phyloP scores from a whole-genome alignment of 2,329 filamentous ascomycete species.

The Incumbomyces lentus region DNA sequence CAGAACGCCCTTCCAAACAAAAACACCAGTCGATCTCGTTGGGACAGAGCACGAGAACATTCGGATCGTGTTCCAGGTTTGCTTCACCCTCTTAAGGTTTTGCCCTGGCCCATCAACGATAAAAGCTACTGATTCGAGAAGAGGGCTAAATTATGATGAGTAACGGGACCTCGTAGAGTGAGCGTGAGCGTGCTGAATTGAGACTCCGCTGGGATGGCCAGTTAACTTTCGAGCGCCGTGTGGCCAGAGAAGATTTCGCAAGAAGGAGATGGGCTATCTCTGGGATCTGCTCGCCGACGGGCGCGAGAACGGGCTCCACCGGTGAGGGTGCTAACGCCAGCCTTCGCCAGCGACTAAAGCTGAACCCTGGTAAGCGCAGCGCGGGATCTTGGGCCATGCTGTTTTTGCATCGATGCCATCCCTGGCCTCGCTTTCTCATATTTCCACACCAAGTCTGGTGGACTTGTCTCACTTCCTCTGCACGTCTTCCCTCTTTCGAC shows the following conservation, averaged over 20 bases:
- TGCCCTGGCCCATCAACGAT: not conserved
- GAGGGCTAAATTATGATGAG: not conserved
- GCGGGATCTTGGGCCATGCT: conserved; percentile 2
- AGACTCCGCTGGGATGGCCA: no score
- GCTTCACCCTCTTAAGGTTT: not conserved
- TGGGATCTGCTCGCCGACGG: not conserved
- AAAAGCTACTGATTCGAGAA: conserved; percentile 3
- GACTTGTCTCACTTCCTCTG: conserved; percentile 6
- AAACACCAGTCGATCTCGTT: not conserved
- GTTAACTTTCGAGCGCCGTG: no score
- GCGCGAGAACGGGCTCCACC: conserved; percentile 3
- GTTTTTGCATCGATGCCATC: not conserved
- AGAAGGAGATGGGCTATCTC: no score
- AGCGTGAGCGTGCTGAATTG: no score
- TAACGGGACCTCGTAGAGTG: not conserved
- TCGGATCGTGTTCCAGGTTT: conserved; percentile 1
- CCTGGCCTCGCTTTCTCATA: conserved; percentile 1
- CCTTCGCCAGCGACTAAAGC: not conserved
- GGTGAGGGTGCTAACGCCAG: not conserved
- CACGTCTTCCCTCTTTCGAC: conserved; percentile 1
- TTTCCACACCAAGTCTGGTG: not conserved
- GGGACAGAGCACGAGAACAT: not conserved
- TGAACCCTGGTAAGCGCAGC: not conserved
- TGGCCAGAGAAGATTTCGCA: no score
- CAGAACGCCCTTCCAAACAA: not conserved